Evolutionary conservation across 2,329 filamentous ascomycete species (phyloP).

Genomic region (Diaporthe caulivora): DNA sequence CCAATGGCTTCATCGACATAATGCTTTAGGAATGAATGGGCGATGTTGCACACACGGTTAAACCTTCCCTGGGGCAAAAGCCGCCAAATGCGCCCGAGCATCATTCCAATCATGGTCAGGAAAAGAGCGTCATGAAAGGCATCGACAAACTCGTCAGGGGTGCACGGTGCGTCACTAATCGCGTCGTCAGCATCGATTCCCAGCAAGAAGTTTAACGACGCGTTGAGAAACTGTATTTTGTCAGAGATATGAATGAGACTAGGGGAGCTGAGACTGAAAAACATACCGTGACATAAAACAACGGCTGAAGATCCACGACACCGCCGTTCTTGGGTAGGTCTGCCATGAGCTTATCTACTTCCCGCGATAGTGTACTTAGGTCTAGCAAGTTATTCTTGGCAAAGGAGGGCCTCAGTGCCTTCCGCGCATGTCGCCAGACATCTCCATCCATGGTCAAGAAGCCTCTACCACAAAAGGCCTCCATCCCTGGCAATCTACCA

Average conservation of each 20-base stretch:
- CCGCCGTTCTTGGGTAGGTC: not conserved
- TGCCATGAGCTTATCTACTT: not conserved
- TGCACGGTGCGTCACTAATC: not conserved
- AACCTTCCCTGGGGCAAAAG: not conserved
- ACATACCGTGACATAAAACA: not conserved
- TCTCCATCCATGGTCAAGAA: slow-evolving; percentile 15
- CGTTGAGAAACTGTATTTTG: not conserved
- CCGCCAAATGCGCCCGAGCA: not conserved
- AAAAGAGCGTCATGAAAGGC: slow-evolving; percentile 1
- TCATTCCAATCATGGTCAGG: not conserved
- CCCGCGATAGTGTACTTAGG: not conserved
- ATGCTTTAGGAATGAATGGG: not conserved
- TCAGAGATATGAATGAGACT: not conserved
- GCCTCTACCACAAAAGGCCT: not conserved
- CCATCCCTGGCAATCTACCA: not conserved
- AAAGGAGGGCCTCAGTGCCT: not conserved
- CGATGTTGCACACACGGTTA: not conserved
- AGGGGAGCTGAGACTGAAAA: not conserved
- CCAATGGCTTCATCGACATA: not conserved
- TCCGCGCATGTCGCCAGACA: not conserved
- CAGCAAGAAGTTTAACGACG: not conserved
- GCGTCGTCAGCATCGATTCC: not conserved
- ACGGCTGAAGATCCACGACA: not conserved
- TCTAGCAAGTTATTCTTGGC: not conserved
- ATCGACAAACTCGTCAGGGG: not conserved